phyloP scores from a whole-genome alignment of 2,329 filamentous ascomycete genomes.

The Curvularia eragrostidis region DNA sequence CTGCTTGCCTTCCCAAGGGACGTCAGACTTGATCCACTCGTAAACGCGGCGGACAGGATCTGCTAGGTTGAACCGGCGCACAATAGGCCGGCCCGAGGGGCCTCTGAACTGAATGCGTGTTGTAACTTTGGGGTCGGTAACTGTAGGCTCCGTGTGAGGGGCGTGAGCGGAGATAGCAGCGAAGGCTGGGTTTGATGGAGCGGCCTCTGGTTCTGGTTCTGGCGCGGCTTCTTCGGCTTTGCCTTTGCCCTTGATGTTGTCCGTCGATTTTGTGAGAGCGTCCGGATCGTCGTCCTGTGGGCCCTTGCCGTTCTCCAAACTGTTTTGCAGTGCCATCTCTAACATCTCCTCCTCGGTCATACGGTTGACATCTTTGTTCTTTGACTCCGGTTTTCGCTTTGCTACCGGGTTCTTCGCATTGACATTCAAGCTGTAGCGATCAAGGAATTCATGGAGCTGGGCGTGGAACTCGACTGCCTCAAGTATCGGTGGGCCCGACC shows the following conservation, averaged over 20 bases:
- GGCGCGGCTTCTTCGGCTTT: conserved; percentile 29
- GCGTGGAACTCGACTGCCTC: conserved; percentile 81
- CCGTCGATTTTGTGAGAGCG: conserved; percentile 74
- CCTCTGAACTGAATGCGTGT: conserved; percentile 89
- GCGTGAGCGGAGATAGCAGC: conserved; percentile 72
- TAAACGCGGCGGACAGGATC: conserved; percentile 85
- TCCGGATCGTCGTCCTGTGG: conserved; percentile 80
- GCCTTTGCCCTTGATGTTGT: conserved; percentile 62
- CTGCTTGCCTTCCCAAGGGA: conserved; percentile 81
- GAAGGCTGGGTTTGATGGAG: conserved; percentile 60
- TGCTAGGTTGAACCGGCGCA: conserved; percentile 79
- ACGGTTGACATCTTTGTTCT: conserved; percentile 76
- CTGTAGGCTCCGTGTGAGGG: conserved; percentile 78
- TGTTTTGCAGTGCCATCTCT: conserved; percentile 90
- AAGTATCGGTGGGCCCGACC: conserved; percentile 84
- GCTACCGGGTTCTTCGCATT: conserved; percentile 94
- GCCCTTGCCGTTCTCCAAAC: conserved; percentile 66
- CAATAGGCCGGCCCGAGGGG: conserved; percentile 76
- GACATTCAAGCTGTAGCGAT: conserved; percentile 87
- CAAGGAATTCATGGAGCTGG: conserved; percentile 94
- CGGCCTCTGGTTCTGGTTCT: conserved; percentile 24
- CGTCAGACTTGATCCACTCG: conserved; percentile 89
- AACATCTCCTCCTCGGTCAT: conserved; percentile 99
- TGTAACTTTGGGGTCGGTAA: conserved; percentile 69
- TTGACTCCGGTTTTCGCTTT: conserved; percentile 73